These are phyloP conservation scores for Ailanthus altissimus DNA, from an alignment of 345 rosid genomes.

Conservation along the genomic window DNA sequence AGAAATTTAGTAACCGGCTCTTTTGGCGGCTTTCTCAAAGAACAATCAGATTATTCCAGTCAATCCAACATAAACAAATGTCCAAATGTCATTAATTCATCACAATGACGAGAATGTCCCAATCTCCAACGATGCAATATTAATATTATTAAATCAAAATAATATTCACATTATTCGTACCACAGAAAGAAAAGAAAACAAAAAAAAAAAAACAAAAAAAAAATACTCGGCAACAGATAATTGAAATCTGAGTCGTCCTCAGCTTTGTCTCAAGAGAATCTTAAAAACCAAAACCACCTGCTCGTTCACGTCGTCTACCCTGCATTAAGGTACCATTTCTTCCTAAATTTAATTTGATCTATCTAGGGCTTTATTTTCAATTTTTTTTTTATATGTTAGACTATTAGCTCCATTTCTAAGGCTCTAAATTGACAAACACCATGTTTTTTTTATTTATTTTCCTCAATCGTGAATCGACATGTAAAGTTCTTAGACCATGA, in stretches of 20 bases:
- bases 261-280: background rate
- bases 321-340: constrained; percentile 21
- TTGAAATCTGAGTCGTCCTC: constrained; percentile 10
- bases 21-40: constrained; percentile 19
- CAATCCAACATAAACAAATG: background rate
- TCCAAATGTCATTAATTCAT: background rate
- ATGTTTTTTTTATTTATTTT: background rate
- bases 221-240: background rate
- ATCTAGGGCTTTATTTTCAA: constrained; percentile 13
- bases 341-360: constrained; percentile 11
- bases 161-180: background rate
- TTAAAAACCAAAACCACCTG: background rate
- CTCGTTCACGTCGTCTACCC: background rate
- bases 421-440: background rate
- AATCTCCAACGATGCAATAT: background rate
- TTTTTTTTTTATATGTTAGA: background rate
- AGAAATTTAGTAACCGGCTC: constrained; percentile 15
- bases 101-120: constrained; percentile 29
- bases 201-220: background rate
- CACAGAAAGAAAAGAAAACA: background rate
- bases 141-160: background rate
- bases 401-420: background rate
- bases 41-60: constrained; percentile 13
- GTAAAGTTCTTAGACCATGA: background rate
- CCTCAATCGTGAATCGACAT: background rate